A percentile compares a stretch with the other conserved stretches of the same genome.
Evolutionary conservation across 2,329 filamentous ascomycete genomes (phyloP).

Genomic region (Septoria linicola): DNA sequence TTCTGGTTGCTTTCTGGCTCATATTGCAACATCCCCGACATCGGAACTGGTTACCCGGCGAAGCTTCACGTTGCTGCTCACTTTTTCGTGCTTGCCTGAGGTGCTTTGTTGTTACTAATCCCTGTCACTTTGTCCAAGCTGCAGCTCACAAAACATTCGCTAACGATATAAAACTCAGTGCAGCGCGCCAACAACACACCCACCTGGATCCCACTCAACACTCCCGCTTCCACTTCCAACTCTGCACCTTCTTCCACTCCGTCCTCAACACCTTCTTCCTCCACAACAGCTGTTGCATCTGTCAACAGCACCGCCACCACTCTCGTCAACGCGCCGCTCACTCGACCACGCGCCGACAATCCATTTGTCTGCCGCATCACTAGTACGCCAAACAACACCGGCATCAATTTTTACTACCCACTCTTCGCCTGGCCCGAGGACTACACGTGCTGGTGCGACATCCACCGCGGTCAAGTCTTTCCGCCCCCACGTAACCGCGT

Average conservation of each 20-base stretch:
- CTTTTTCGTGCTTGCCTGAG: background rate
- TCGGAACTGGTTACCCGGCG: background rate
- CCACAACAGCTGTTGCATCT: too few species aligned
- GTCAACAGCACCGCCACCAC: too few species aligned
- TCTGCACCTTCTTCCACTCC: too few species aligned
- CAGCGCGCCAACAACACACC: background rate
- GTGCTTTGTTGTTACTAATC: background rate
- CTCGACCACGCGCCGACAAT: too few species aligned
- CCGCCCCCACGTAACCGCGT: background rate
- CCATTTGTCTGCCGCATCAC: too few species aligned
- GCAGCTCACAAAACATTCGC: background rate
- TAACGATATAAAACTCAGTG: background rate
- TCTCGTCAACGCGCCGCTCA: too few species aligned
- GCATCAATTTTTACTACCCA: too few species aligned
- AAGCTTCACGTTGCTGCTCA: background rate
- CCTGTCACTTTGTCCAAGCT: background rate
- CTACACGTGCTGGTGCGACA: too few species aligned
- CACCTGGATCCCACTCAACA: background rate
- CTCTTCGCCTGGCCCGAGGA: too few species aligned
- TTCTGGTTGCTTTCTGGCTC: background rate
- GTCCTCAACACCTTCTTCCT: too few species aligned
- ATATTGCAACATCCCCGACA: background rate
- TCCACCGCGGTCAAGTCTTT: background rate
- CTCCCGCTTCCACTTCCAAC: too few species aligned
- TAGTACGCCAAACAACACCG: too few species aligned